Percentiles rank a stretch among this genome's conserved stretches.
phyloP scores from a whole-genome alignment of 306 rosid genomes.

The Canavalia ensiformis region DNA sequence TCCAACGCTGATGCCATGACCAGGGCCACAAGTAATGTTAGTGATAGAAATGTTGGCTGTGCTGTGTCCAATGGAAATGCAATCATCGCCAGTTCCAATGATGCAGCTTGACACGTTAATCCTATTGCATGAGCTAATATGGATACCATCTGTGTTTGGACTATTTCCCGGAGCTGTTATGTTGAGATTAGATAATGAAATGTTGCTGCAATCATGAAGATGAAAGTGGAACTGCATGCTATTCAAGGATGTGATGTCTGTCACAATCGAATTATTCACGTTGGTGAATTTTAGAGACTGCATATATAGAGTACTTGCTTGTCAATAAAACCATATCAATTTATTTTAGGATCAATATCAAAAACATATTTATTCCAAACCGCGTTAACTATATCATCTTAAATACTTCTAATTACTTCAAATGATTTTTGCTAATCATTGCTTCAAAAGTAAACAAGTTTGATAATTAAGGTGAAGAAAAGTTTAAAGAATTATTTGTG shows the following conservation, averaged over 20 bases:
- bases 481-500: too few relatives aligned
- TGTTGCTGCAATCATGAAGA: slow-evolving; percentile 39
- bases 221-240: slow-evolving; percentile 68
- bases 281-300: slow-evolving; percentile 62
- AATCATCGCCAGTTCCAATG: slow-evolving; percentile 82
- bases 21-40: slow-evolving; percentile 74
- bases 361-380: too few relatives aligned
- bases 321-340: not conserved
- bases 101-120: slow-evolving; percentile 50
- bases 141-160: slow-evolving; percentile 89
- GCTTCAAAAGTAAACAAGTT: too few relatives aligned
- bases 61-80: slow-evolving; percentile 71
- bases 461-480: too few relatives aligned
- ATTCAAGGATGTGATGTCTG: slow-evolving; percentile 62
- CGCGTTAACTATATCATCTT: too few relatives aligned
- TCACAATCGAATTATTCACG: slow-evolving; percentile 53
- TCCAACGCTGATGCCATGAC: slow-evolving; percentile 75
- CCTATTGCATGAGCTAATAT: slow-evolving; percentile 48
- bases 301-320: slow-evolving; percentile 30
- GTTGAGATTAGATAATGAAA: slow-evolving; percentile 45
- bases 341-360: not conserved
- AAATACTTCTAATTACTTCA: too few relatives aligned
- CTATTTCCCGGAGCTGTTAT: slow-evolving; percentile 66
- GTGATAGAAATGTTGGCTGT: slow-evolving; percentile 39
- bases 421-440: too few relatives aligned